Percentiles rank a stretch among this genome's conserved stretches.
Conservation (phyloP, 768 basidiomycete genomes). For the Termitomyces sp. region DNA sequence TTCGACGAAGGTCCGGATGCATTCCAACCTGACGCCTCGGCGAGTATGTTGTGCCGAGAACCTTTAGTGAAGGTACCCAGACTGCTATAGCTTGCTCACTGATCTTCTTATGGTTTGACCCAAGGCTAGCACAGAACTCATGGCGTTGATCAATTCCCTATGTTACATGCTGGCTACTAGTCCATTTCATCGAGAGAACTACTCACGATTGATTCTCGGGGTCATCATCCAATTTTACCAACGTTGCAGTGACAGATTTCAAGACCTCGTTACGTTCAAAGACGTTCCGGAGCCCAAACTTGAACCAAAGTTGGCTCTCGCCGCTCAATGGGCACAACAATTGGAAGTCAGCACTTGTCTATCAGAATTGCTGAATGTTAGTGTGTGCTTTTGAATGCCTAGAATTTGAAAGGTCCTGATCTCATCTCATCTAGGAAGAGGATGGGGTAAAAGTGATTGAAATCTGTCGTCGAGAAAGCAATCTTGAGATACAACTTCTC, state of each 20-base stretch:
- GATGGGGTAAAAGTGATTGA: constrained; percentile 40
- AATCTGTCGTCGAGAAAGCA: constrained; percentile 72
- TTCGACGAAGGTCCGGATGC: constrained; percentile 67
- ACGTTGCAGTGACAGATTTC: constrained; percentile 84
- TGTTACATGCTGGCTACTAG: constrained; percentile 88
- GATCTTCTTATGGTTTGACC: background rate
- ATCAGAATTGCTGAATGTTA: constrained; percentile 50
- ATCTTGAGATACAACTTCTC: constrained; percentile 68
- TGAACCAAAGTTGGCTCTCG: constrained; percentile 47
- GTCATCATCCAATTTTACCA: constrained; percentile 97
- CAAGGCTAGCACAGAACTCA: constrained; percentile 78
- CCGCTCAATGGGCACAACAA: constrained; percentile 81
- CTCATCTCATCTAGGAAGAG: constrained; percentile 25
- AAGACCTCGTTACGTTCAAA: constrained; percentile 53
- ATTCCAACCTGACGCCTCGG: constrained; percentile 77
- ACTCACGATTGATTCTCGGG: constrained; percentile 87
- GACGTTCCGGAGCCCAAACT: constrained; percentile 26
- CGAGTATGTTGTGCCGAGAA: constrained; percentile 54
- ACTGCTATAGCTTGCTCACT: background rate
- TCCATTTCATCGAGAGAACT: constrained; percentile 93
- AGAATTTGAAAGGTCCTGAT: background rate
- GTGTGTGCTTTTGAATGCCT: constrained; percentile 31
- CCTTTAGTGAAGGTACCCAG: constrained; percentile 73
- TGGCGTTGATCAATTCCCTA: constrained; percentile 87
- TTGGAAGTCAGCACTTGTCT: constrained; percentile 75